phyloP scores from a whole-genome alignment of 345 rosid genomes.

The Crucihimalaya himalaica region DNA sequence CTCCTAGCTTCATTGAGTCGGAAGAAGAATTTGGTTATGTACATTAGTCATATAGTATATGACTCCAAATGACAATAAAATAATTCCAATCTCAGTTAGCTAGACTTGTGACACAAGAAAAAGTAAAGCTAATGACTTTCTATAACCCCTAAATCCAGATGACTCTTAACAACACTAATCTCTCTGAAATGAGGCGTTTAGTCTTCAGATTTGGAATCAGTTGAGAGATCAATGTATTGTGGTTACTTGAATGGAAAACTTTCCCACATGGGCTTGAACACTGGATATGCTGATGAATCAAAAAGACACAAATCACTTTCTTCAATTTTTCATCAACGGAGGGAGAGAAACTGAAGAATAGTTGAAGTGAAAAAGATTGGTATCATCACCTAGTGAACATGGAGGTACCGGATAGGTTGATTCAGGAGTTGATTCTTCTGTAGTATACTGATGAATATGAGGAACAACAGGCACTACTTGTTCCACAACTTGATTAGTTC shows the following conservation, averaged over 20 bases:
- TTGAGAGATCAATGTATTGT: background rate
- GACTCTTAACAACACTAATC: background rate
- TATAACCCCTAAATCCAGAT: background rate
- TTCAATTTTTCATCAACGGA: background rate
- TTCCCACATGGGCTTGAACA: background rate
- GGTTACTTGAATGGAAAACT: background rate
- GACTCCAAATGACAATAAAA: background rate
- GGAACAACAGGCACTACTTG: slow-evolving; percentile 8
- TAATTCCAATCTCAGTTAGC: background rate
- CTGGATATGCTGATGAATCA: background rate
- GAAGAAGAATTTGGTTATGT: background rate
- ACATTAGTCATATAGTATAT: background rate
- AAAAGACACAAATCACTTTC: background rate
- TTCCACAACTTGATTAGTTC: slow-evolving; percentile 1
- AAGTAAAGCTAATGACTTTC: background rate
- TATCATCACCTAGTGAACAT: slow-evolving; percentile 18
- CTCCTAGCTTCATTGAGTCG: background rate
- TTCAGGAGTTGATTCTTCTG: background rate
- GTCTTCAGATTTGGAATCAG: background rate
- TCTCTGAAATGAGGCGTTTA: background rate
- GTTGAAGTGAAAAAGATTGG: slow-evolving; percentile 3
- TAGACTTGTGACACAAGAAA: slow-evolving; percentile 6
- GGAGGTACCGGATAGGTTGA: background rate
- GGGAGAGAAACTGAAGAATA: background rate
- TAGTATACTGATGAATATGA: background rate